These are phyloP conservation scores for Boletellus emodensis DNA, from an alignment of 768 basidiomycete species.

Conservation along the genomic window DNA sequence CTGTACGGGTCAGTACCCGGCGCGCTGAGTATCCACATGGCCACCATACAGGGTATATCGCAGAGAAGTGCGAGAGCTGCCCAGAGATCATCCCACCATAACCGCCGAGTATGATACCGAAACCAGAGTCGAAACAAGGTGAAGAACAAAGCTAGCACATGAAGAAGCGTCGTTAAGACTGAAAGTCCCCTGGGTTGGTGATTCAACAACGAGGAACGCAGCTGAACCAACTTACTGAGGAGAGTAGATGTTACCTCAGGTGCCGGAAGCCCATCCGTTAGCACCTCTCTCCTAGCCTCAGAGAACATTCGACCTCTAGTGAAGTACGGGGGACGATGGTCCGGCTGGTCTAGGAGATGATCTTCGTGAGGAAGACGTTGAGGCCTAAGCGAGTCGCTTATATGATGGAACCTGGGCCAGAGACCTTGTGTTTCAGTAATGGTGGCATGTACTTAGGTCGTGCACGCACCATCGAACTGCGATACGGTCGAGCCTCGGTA, in stretches of 20 bases:
- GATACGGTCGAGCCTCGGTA: too few species aligned
- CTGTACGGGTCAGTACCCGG: constrained; percentile 24
- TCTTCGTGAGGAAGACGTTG: not conserved
- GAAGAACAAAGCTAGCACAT: constrained; percentile 14
- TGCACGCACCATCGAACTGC: too few species aligned
- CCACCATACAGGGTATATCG: constrained; percentile 8
- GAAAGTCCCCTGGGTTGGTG: not conserved
- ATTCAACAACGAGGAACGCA: not conserved
- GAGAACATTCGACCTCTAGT: not conserved
- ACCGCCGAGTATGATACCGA: constrained; percentile 15
- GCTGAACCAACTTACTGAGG: constrained; percentile 12
- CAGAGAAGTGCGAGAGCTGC: constrained; percentile 16
- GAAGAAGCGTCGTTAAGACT: constrained; percentile 19
- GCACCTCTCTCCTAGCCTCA: constrained; percentile 1
- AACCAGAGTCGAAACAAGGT: constrained; percentile 29
- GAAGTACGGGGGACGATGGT: not conserved
- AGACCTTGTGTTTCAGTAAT: not conserved
- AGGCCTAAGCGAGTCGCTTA: not conserved
- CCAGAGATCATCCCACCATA: constrained; percentile 31
- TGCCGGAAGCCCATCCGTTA: not conserved
- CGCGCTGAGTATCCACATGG: constrained; percentile 12
- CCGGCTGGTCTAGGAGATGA: not conserved
- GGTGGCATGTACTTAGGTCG: too few species aligned
- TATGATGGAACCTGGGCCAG: constrained; percentile 1
- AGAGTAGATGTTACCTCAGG: constrained; percentile 14